These are phyloP conservation scores for Davidsoniella neocaledoniae DNA, from an alignment of 2,329 filamentous ascomycete species.

Conservation along the genomic window DNA sequence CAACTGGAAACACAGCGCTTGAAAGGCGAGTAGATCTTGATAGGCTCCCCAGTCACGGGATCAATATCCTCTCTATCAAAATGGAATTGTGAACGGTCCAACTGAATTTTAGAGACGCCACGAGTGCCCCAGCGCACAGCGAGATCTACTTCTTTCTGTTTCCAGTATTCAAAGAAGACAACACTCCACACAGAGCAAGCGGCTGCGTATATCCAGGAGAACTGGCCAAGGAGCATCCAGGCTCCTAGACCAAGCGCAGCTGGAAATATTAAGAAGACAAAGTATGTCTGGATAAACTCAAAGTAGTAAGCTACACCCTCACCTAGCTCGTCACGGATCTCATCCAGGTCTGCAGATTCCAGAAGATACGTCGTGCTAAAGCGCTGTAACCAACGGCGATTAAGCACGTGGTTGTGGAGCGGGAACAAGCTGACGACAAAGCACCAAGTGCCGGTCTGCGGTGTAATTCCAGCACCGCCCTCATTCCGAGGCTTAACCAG, in stretches of 20 bases:
- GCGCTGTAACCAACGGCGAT: slow-evolving; percentile 56
- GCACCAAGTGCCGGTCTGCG: slow-evolving; percentile 52
- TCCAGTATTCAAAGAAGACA: slow-evolving; percentile 90
- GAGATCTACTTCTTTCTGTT: slow-evolving; percentile 76
- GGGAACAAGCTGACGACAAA: slow-evolving; percentile 60
- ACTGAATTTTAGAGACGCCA: slow-evolving; percentile 67
- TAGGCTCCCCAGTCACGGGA: slow-evolving; percentile 62
- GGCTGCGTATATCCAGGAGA: slow-evolving; percentile 65
- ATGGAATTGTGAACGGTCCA: slow-evolving; percentile 58
- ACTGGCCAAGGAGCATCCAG: slow-evolving; percentile 72
- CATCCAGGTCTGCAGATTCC: slow-evolving; percentile 48
- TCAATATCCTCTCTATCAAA: slow-evolving; percentile 66
- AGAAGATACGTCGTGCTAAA: slow-evolving; percentile 58
- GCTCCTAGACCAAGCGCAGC: slow-evolving; percentile 59
- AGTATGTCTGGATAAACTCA: slow-evolving; percentile 83
- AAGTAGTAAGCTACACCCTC: slow-evolving; percentile 90
- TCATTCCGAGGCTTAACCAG: slow-evolving; percentile 57
- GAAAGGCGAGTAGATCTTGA: slow-evolving; percentile 57
- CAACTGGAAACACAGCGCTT: slow-evolving; percentile 64
- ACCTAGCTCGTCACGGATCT: slow-evolving; percentile 61
- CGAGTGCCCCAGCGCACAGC: slow-evolving; percentile 78
- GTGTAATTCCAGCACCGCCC: slow-evolving; percentile 63
- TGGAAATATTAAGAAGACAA: slow-evolving; percentile 68
- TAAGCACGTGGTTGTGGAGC: slow-evolving; percentile 60
- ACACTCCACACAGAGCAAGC: slow-evolving; percentile 74